phyloP scores from a whole-genome alignment of 2,329 filamentous ascomycete genomes.

The Blastomyces gilchristii region DNA sequence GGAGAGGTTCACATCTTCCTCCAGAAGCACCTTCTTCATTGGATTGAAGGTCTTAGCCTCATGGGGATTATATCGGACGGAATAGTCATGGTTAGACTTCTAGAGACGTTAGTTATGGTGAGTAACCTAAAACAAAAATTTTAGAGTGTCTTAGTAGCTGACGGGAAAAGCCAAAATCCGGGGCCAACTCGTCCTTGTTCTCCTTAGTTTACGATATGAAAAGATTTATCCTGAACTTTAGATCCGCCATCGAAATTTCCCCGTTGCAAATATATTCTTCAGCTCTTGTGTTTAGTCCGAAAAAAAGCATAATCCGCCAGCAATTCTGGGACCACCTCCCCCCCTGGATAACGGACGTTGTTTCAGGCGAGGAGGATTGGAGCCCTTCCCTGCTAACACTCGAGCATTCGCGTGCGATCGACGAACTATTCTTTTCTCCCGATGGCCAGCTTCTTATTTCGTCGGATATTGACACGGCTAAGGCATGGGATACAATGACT shows the following conservation, averaged over 20 bases:
- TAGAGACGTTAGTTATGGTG: background rate
- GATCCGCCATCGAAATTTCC: background rate
- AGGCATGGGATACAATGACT: background rate
- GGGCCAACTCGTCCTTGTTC: background rate
- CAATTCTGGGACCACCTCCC: background rate
- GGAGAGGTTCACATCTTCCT: constrained; percentile 3
- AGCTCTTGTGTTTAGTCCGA: background rate
- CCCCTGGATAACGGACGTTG: background rate
- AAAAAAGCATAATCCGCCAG: background rate
- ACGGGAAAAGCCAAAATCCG: background rate
- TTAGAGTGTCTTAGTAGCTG: background rate
- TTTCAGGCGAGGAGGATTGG: background rate
- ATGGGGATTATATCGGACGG: constrained; percentile 20
- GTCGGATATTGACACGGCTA: background rate
- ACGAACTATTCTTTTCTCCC: background rate
- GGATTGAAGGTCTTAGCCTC: constrained; percentile 9
- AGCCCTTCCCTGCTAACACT: background rate
- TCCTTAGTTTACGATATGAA: constrained; percentile 1
- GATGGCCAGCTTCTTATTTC: background rate
- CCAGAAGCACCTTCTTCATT: constrained; percentile 2
- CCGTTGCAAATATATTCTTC: constrained; percentile 4
- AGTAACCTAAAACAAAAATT: background rate
- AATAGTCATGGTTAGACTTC: background rate
- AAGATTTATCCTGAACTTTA: background rate
- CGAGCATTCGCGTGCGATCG: background rate